Conservation (phyloP, 768 basidiomycete genomes). For the Hemileccinum rubropunctum region DNA sequence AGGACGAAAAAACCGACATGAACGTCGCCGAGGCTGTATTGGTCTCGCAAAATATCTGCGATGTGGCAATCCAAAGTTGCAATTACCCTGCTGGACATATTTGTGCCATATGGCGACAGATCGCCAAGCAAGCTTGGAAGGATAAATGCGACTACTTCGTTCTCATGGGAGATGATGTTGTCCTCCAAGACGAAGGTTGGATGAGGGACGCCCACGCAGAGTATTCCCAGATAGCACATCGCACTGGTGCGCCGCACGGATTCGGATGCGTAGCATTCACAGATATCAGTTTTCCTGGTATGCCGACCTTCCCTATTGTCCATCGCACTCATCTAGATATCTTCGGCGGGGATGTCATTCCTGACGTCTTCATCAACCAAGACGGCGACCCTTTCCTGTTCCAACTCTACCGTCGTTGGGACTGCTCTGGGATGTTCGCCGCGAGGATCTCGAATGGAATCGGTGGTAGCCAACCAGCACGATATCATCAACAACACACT, state of each 20-base stretch:
- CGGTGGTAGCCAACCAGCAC: slow-evolving; percentile 44
- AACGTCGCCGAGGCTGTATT: slow-evolving; percentile 40
- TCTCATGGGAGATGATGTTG: slow-evolving; percentile 55
- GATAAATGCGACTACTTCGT: slow-evolving; percentile 50
- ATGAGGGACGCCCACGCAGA: slow-evolving; percentile 39
- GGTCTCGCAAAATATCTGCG: slow-evolving; percentile 33
- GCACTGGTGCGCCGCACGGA: slow-evolving; percentile 37
- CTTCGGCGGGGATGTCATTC: slow-evolving; percentile 49
- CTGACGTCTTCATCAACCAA: slow-evolving; percentile 53
- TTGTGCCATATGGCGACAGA: slow-evolving; percentile 53
- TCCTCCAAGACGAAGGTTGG: slow-evolving; percentile 52
- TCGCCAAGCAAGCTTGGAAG: slow-evolving; percentile 45
- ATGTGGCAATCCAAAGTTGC: slow-evolving; percentile 38
- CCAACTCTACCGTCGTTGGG: slow-evolving; percentile 60
- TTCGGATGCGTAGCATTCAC: slow-evolving; percentile 60
- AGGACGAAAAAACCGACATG: slow-evolving; percentile 5
- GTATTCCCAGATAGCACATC: slow-evolving; percentile 36
- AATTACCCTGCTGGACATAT: slow-evolving; percentile 44
- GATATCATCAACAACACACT: slow-evolving; percentile 46
- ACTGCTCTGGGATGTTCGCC: slow-evolving; percentile 44
- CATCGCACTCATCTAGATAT: slow-evolving; percentile 56
- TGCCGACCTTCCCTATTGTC: slow-evolving; percentile 61
- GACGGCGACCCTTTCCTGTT: slow-evolving; percentile 58
- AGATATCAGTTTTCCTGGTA: slow-evolving; percentile 52
- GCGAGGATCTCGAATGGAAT: slow-evolving; percentile 42